phyloP scores from a whole-genome alignment of 1,284 basidiomycete genomes.

The Boletellus dicymbophilus region DNA sequence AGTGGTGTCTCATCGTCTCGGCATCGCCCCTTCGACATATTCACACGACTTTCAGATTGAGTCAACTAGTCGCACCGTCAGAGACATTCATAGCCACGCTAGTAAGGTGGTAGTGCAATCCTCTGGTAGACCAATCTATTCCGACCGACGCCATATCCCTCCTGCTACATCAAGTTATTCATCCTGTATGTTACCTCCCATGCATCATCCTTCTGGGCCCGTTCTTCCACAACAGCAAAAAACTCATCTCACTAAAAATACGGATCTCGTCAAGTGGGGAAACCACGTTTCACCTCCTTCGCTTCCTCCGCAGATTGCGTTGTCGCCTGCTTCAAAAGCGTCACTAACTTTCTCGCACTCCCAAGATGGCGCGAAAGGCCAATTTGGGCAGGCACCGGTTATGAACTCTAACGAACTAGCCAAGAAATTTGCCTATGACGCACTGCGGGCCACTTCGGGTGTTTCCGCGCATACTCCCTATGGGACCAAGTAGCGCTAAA shows the following conservation, averaged over 20 bases:
- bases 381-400: conserved; percentile 6
- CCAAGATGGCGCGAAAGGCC: conserved; percentile 3
- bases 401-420: conserved; percentile 10
- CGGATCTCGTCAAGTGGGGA: conserved; percentile 3
- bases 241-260: background rate
- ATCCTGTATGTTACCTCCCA: background rate
- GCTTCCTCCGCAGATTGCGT: background rate
- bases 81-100: background rate
- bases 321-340: background rate
- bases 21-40: conserved; percentile 1
- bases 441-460: conserved; percentile 5
- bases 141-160: background rate
- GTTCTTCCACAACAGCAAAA: background rate
- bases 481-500: background rate
- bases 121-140: background rate
- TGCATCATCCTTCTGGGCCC: background rate
- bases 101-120: background rate
- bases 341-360: conserved; percentile 1
- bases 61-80: background rate
- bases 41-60: conserved; percentile 7
- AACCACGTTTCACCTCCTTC: background rate
- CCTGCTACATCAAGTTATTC: background rate
- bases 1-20: conserved; percentile 5
- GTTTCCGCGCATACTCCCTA: conserved; percentile 1
- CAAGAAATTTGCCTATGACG: conserved; percentile 7